These are phyloP conservation scores for Monosporascus sp. DNA, from an alignment of 2,329 filamentous ascomycete genomes.

Conservation along the genomic window DNA sequence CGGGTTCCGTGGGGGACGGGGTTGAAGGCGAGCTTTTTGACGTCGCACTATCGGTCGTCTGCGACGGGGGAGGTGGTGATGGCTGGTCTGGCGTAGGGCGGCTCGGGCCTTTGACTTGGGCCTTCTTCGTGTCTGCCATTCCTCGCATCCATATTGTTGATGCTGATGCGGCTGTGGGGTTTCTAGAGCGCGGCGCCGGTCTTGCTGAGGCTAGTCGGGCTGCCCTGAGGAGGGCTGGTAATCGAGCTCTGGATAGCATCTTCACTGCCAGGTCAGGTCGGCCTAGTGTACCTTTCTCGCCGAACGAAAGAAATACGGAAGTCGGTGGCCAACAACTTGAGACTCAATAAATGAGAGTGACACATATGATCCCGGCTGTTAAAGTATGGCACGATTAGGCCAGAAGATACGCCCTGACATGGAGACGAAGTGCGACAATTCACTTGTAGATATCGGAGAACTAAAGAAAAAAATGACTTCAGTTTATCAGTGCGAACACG, in stretches of 20 bases:
- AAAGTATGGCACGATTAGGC: too few relatives aligned
- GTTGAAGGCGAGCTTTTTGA: too few relatives aligned
- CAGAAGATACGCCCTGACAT: too few relatives aligned
- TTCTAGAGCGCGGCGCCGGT: slow-evolving; percentile 18
- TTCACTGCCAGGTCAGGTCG: slow-evolving; percentile 5
- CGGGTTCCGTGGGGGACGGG: too few relatives aligned
- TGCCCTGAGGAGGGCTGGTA: slow-evolving; percentile 25
- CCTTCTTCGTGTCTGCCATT: slow-evolving; percentile 36
- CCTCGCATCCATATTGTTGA: slow-evolving; percentile 36
- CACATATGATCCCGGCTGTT: too few relatives aligned
- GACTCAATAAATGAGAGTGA: too few relatives aligned
- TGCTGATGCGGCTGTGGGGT: slow-evolving; percentile 21
- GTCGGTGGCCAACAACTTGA: neutral
- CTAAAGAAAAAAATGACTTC: neutral
- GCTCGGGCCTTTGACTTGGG: slow-evolving; percentile 11
- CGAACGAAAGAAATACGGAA: neutral
- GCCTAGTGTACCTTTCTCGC: neutral
- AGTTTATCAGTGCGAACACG: too few relatives aligned
- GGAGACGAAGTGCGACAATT: neutral
- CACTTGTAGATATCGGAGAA: too few relatives aligned
- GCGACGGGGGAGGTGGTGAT: neutral
- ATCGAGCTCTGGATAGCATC: slow-evolving; percentile 35
- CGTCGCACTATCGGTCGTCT: too few relatives aligned
- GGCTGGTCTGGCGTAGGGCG: neutral
- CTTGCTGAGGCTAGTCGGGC: slow-evolving; percentile 13